Base-by-base conservation (phyloP, 495 filamentous ascomycete species). In the Penicillium bialowiezense region DNA sequence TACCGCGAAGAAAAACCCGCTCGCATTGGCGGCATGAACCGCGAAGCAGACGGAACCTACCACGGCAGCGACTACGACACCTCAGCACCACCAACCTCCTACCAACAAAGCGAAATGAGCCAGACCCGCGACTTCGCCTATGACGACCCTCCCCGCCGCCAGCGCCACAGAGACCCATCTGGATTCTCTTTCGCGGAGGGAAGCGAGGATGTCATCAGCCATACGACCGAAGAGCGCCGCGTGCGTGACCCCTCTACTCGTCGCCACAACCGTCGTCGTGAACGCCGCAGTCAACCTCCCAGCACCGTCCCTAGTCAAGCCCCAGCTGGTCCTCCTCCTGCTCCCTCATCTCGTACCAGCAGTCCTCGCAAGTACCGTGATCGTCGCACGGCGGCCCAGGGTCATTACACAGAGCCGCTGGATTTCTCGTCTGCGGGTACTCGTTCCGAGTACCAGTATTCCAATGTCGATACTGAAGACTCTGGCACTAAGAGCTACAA, bases 1-100 rank as follows among this genome's bases (percentile, higher is more conserved):
- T 96, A 96, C 71, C 85, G 89, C 7, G 77, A 87, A 60, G 91
- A 96, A 67, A 89, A 87, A 58, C 71, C 90, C 4, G 90, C 91
- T 2, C 77, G 85, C 26, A 88, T 96, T 15, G 91, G 91, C 32
- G 91, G 90, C 14, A 69, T 96, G 57, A 96, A 96, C 64, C 81
- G 83, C 38, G 73, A 86, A 52, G 68, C 80, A 35, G 90, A 96
- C 44, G 88, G 82, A 40, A 86, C 80, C 48, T 79, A 84, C 55
- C 84, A 84, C 69, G 88, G 84, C 70, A 57, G 79, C 68, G 73
- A 83, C 68, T 77, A 75, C 50, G 70, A 76, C 19, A 71, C 69
- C 20, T 80, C 77, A 29, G 69, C 70, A 19, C 68, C 66, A 6
- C 74, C 72, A 26, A 79, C 74, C 24, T 65, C 69, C 40, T 77